Base-by-base conservation (phyloP, 2,329 filamentous ascomycete species). In the Raffaelea ambrosiae region DNA sequence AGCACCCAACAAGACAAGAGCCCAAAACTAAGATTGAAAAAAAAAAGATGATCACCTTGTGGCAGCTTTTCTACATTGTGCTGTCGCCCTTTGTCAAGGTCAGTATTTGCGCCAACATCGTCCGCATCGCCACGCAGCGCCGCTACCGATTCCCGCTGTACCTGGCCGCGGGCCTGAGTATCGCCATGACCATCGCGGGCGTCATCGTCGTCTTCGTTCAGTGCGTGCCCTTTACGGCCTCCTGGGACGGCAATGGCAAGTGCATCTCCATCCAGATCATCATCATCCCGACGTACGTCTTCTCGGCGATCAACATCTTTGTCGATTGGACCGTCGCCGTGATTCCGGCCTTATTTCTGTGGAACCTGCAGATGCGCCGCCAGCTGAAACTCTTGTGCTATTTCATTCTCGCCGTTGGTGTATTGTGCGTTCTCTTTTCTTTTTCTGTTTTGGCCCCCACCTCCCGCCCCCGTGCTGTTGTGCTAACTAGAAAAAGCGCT, bases 321-420 rank as follows among this genome's bases (percentile, higher is more conserved):
- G 21, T 23, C 14, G 44, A 46, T 18, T 46, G 38, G 44, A 22
- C 16, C 9, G 44, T 46, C 3, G 23, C 44, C 23, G 41, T 46
- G 1, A 11, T 46, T n/a, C 44, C 44, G 2, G 22, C 33, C 10
- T 46, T 46, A 10, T 41, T 46, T 4, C 23, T 46, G 7, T 16
- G 29, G 22, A 16, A 41, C 14, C 44, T 46, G 5, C 44, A 46
- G 44, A 31, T 46, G 26, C 38, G 44, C 14, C 18, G 26, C n/a
- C 21, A 33, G 19, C 20, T 46, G 8, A 46, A 46, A 5, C 23
- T 33, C 2, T 3, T 35, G 23, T 11, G 18, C 3, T n/a, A 16
- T 4, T 8, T 46, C 9, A 29, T 40, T 16, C n/a, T 46, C 26
- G 44, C 38, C 4, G 44, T 41, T 23, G 22, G 38, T n/a, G 26